These are phyloP conservation scores for Heimioporus retisporus DNA, from an alignment of 1,284 basidiomycete species.

Conservation along the genomic window DNA sequence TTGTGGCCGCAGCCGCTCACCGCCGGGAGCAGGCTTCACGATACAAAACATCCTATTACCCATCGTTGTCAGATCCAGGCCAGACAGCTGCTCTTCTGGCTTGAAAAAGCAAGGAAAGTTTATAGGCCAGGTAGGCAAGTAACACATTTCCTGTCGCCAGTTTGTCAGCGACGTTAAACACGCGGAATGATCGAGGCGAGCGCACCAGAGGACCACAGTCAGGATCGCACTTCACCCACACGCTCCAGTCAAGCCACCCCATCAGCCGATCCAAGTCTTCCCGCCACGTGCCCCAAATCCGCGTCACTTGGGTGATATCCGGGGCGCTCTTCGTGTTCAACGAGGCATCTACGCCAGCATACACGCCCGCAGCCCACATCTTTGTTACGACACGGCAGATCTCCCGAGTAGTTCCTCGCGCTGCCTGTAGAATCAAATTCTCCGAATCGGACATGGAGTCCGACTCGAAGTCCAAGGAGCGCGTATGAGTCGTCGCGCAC, in stretches of 20 bases:
- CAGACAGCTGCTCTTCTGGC: too few relatives aligned
- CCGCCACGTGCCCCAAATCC: conserved; percentile 32
- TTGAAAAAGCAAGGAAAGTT: too few relatives aligned
- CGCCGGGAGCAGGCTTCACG: too few relatives aligned
- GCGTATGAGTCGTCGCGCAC: conserved; percentile 48
- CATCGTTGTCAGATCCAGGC: too few relatives aligned
- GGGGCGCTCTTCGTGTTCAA: conserved; percentile 1
- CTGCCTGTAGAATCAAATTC: conserved; percentile 37
- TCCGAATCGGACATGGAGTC: not conserved
- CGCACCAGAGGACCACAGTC: conserved; percentile 43
- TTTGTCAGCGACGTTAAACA: too few relatives aligned
- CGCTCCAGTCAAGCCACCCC: conserved; percentile 51
- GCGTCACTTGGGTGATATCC: conserved; percentile 9
- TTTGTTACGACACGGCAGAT: conserved; percentile 55
- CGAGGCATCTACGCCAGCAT: conserved; percentile 16
- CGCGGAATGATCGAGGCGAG: too few relatives aligned
- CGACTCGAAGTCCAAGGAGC: conserved; percentile 30
- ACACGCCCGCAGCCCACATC: conserved; percentile 52
- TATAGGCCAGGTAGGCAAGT: too few relatives aligned
- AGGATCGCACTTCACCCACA: conserved; percentile 50
- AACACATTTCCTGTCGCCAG: too few relatives aligned
- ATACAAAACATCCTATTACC: too few relatives aligned
- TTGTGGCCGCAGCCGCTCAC: too few relatives aligned
- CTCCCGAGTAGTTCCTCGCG: conserved; percentile 49
- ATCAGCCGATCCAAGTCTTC: conserved; percentile 41